Conservation (phyloP, 202 grass and related monocot genomes). For the Panicum hallii region DNA sequence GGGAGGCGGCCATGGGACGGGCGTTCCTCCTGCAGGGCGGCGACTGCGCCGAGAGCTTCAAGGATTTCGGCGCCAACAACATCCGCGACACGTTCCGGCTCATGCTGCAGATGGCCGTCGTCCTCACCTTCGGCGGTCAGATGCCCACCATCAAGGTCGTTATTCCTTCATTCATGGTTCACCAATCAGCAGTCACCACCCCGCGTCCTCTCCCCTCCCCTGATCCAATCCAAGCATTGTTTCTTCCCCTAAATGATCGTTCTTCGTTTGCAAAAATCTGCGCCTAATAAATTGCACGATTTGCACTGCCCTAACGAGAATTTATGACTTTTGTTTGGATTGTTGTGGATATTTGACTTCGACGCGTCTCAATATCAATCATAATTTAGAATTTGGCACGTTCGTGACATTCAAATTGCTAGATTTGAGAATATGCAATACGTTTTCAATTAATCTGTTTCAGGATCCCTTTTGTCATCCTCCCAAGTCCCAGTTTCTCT, state of each 20-base stretch:
- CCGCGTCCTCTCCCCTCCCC: background rate
- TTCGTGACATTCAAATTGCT: slow-evolving; percentile 1
- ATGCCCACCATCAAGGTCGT: slow-evolving; percentile 73
- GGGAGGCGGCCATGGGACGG: slow-evolving; percentile 60
- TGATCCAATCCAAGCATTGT: background rate
- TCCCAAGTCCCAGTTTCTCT: background rate
- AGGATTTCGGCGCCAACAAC: slow-evolving; percentile 64
- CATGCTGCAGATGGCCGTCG: slow-evolving; percentile 70
- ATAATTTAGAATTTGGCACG: background rate
- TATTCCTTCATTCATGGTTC: background rate
- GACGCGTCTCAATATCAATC: background rate
- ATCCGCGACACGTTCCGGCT: slow-evolving; percentile 74
- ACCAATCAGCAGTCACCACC: background rate
- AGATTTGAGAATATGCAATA: background rate
- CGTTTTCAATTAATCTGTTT: background rate
- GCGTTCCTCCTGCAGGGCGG: slow-evolving; percentile 76
- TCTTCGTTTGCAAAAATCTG: background rate
- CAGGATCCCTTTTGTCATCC: background rate
- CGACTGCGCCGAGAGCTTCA: slow-evolving; percentile 85
- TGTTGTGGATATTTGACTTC: background rate
- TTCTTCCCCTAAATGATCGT: background rate
- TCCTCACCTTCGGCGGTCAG: slow-evolving; percentile 71
- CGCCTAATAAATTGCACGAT: background rate
- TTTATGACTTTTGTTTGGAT: background rate
- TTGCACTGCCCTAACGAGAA: background rate